These are phyloP conservation scores for Blastocladiella britannica DNA, from an alignment of 192 early-diverging fungal genomes.

Conservation along the genomic window DNA sequence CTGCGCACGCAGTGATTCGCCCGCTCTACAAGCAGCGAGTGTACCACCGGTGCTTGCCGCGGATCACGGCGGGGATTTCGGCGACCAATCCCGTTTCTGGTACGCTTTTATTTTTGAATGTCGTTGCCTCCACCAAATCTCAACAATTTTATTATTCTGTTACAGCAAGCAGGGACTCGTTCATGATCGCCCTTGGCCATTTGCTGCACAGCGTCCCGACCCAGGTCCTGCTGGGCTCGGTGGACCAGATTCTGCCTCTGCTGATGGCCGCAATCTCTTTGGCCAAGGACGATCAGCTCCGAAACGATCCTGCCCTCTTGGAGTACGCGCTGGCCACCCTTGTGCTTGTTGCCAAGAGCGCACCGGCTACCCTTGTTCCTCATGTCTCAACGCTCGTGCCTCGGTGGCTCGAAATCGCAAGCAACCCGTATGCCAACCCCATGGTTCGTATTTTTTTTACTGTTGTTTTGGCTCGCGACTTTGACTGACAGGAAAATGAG, in stretches of 20 bases:
- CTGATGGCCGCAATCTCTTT: slow-evolving; percentile 59
- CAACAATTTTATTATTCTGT: not conserved
- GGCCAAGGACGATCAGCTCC: no score
- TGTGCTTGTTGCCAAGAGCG: no score
- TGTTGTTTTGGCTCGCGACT: not conserved
- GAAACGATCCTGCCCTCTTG: no score
- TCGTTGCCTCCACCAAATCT: no score
- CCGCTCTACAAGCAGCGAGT: slow-evolving; percentile 71
- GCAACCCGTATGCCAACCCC: slow-evolving; percentile 12
- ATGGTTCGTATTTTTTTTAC: slow-evolving; percentile 13
- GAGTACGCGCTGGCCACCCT: no score
- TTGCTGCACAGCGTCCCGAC: slow-evolving; percentile 62
- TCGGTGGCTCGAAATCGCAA: slow-evolving; percentile 15
- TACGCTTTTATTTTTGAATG: no score
- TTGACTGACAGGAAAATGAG: slow-evolving; percentile 6
- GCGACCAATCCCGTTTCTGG: slow-evolving; percentile 2
- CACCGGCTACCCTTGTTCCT: no score
- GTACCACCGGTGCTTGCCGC: slow-evolving; percentile 50
- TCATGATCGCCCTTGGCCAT: slow-evolving; percentile 58
- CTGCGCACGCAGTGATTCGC: slow-evolving; percentile 23
- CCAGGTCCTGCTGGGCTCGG: slow-evolving; percentile 53
- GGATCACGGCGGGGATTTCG: slow-evolving; percentile 8
- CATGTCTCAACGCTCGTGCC: slow-evolving; percentile 19
- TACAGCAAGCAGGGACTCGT: not conserved
- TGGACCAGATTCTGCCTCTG: slow-evolving; percentile 54